Percentiles rank a stretch among this genome's conserved stretches.
These are phyloP conservation scores for Trypanosoma scelopori DNA, from an alignment of 208 protist genomes.

Conservation along the genomic window DNA sequence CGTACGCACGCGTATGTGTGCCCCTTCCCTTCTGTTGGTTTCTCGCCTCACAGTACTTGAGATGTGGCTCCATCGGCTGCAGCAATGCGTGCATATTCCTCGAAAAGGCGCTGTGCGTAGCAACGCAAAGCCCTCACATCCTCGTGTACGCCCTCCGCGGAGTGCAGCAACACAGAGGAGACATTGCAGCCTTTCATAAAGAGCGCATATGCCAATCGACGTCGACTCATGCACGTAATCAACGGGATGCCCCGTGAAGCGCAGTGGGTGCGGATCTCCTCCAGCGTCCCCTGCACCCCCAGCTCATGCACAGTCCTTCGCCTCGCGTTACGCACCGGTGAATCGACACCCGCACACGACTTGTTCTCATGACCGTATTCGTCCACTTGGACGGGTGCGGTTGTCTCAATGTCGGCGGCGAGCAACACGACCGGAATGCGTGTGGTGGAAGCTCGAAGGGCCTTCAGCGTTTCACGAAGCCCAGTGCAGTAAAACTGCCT, in stretches of 20 bases:
- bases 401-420: slow-evolving; percentile 54
- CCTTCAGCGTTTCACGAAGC: slow-evolving; percentile 63
- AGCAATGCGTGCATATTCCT: background rate
- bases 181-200: slow-evolving; percentile 60
- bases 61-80: background rate
- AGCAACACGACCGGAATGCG: slow-evolving; percentile 57
- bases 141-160: slow-evolving; percentile 44
- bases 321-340: background rate
- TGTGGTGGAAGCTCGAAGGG: slow-evolving; percentile 32
- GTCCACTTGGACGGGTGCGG: background rate
- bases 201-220: slow-evolving; percentile 65
- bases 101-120: slow-evolving; percentile 16
- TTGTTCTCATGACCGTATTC: background rate
- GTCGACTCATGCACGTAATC: slow-evolving; percentile 60
- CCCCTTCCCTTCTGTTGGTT: too few species aligned
- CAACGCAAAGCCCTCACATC: slow-evolving; percentile 26
- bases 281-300: slow-evolving; percentile 21
- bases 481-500: slow-evolving; percentile 61
- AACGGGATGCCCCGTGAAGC: slow-evolving; percentile 20
- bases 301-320: slow-evolving; percentile 37
- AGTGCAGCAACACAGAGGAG: slow-evolving; percentile 46
- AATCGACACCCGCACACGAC: background rate
- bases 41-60: background rate
- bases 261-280: slow-evolving; percentile 26
- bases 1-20: too few species aligned